These are phyloP conservation scores for Hyaloscypha hepaticicola DNA, from an alignment of 495 filamentous ascomycete genomes.

Conservation along the genomic window DNA sequence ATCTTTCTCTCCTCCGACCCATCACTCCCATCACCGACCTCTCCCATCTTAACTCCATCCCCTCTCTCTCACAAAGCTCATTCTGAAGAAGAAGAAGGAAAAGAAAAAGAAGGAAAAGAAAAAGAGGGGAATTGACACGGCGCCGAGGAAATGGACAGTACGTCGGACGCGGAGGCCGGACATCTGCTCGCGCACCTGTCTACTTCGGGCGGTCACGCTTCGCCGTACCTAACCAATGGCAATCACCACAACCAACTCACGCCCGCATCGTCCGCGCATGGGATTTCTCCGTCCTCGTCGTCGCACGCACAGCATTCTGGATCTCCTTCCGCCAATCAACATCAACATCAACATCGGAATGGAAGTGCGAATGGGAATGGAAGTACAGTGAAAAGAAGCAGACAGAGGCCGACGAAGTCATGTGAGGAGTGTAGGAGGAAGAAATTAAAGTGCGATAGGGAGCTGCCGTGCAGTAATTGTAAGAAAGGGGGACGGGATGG, in stretches of 20 bases:
- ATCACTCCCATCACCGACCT: no score
- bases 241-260: neutral
- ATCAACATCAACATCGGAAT: neutral
- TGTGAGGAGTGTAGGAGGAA: conserved; percentile 28
- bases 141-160: neutral
- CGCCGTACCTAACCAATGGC: conserved; percentile 1
- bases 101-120: no score
- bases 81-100: no score
- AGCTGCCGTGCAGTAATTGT: conserved; percentile 27
- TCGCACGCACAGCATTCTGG: neutral
- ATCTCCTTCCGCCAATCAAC: neutral
- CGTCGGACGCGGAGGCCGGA: conserved; percentile 18
- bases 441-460: conserved; percentile 30
- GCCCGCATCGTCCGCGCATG: neutral
- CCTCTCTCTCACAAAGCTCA: no score
- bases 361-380: neutral
- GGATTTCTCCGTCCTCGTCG: neutral
- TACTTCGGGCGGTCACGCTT: neutral
- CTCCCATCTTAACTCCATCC: no score
- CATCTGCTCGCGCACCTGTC: conserved; percentile 19
- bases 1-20: no score
- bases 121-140: no score
- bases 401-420: conserved; percentile 15
- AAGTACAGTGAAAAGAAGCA: conserved; percentile 1
- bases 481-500: conserved; percentile 23